phyloP scores from a whole-genome alignment of 208 protist species.

The Wallacemonas collosoma region DNA sequence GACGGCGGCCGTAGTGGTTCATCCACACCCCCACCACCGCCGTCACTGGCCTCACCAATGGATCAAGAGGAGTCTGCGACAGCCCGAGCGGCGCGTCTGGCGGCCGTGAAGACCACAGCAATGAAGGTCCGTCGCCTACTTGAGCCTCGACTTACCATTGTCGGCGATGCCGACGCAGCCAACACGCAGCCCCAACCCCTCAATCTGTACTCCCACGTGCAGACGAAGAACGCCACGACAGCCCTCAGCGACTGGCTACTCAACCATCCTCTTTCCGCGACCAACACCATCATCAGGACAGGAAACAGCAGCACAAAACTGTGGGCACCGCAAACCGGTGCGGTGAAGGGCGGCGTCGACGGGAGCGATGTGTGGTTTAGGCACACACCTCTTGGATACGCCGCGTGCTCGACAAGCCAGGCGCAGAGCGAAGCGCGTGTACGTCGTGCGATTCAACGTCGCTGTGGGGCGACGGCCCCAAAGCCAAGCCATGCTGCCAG shows the following conservation, averaged over 20 bases:
- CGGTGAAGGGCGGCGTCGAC: no score
- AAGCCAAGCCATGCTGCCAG: no score
- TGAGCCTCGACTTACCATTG: constrained; percentile 2
- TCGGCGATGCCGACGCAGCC: background rate
- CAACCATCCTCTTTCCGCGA: background rate
- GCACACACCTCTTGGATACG: background rate
- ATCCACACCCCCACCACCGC: constrained; percentile 5
- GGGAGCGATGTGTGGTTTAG: background rate
- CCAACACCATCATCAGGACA: background rate
- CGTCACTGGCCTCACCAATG: background rate
- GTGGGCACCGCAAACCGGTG: background rate
- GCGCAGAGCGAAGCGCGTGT: background rate
- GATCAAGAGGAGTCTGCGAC: background rate
- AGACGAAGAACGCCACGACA: background rate
- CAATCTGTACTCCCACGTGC: background rate
- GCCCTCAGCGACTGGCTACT: constrained; percentile 12
- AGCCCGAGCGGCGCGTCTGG: background rate
- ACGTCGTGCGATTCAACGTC: background rate
- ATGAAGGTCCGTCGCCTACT: constrained; percentile 14
- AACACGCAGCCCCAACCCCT: background rate
- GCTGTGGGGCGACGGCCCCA: background rate
- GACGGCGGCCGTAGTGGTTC: background rate
- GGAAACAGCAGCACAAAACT: background rate
- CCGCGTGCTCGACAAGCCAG: background rate
- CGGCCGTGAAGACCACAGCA: background rate